Evolutionary conservation across 176 grass and related monocot species (phyloP), one percentile per base, ranked within the genome.

Genomic region (Eleusine coracana): DNA sequence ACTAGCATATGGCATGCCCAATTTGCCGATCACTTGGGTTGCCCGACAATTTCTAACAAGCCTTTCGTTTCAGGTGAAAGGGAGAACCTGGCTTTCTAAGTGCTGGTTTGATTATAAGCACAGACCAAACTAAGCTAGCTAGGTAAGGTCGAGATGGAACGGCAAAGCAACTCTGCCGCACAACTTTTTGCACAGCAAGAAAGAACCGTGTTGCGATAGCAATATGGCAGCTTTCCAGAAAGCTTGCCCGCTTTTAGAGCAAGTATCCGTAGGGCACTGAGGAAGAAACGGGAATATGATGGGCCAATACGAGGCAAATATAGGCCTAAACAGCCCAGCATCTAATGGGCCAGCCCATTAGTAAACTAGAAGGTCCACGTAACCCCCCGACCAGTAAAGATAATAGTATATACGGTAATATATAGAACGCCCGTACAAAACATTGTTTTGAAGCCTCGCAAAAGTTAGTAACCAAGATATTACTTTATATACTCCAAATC

Each of bases 221-320:
- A 87, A 78, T 29, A 55, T 20, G 41, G 36, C 56, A 44, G 77
- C 79, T 82, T 83, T 83, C 34, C 48, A 67, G 27, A 28, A 66
- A 36, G 63, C 23, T 63, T 29, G 10, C 59, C 27, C 23, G 4
- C 50, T 63, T 87, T 70, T 34, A 34, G 31, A 38, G 40, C 21
- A 65, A n/a, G 74, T 18, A 67, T 74, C 12, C 48, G 9, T 14
- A 18, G 11, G 45, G 28, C 69, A 65, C 73, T 18, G 41, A 70
- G 15, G 2, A 58, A 11, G 56, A 59, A 56, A 29, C 31, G 10
- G 18, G 12, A 80, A 21, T 68, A 11, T 14, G 27, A 25, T 81
- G 71, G 82, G 71, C 45, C 65, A 39, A 58, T 37, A 15, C 55
- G 34, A 76, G 48, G 61, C 49, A 41, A 44, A 44, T 29, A 46